Evolutionary conservation across 2,329 filamentous ascomycete species (phyloP).

Genomic region (Aspergillus novoparasiticus): DNA sequence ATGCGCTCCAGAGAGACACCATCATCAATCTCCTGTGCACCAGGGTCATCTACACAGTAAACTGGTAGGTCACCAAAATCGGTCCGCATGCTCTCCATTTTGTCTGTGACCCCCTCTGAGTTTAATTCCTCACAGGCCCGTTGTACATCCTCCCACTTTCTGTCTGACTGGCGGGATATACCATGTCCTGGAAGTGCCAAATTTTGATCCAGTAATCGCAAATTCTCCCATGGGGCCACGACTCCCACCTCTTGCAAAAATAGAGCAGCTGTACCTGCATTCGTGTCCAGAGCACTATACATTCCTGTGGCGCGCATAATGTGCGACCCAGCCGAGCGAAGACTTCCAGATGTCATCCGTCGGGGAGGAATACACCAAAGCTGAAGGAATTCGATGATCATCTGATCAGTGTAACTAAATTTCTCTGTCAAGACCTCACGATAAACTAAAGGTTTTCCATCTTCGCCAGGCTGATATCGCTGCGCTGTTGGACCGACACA

Average conservation of each 20-base stretch:
- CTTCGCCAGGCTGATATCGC: constrained; percentile 29
- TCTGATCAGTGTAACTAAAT: constrained; percentile 54
- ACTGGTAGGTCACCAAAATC: constrained; percentile 61
- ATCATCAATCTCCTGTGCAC: constrained; percentile 64
- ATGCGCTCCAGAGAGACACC: constrained; percentile 61
- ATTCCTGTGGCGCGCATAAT: constrained; percentile 59
- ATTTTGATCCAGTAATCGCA: constrained; percentile 53
- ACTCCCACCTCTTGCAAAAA: constrained; percentile 66
- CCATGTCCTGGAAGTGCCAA: constrained; percentile 54
- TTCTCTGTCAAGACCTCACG: constrained; percentile 37
- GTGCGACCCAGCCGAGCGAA: constrained; percentile 55
- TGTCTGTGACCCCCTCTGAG: constrained; percentile 48
- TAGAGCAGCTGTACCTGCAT: constrained; percentile 44
- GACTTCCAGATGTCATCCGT: constrained; percentile 40
- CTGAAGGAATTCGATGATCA: constrained; percentile 59
- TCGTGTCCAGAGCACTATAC: constrained; percentile 51
- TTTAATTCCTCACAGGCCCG: constrained; percentile 28
- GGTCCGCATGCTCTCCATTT: constrained; percentile 58
- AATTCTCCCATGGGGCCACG: constrained; percentile 61
- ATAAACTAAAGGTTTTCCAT: constrained; percentile 30
- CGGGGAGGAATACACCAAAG: constrained; percentile 51
- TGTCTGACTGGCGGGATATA: constrained; percentile 33
- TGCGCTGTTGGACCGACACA: constrained; percentile 45
- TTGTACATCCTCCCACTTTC: constrained; percentile 34
- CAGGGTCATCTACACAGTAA: constrained; percentile 61